Conservation (phyloP, 768 basidiomycete species). For the Glaciozyma antarctica region DNA sequence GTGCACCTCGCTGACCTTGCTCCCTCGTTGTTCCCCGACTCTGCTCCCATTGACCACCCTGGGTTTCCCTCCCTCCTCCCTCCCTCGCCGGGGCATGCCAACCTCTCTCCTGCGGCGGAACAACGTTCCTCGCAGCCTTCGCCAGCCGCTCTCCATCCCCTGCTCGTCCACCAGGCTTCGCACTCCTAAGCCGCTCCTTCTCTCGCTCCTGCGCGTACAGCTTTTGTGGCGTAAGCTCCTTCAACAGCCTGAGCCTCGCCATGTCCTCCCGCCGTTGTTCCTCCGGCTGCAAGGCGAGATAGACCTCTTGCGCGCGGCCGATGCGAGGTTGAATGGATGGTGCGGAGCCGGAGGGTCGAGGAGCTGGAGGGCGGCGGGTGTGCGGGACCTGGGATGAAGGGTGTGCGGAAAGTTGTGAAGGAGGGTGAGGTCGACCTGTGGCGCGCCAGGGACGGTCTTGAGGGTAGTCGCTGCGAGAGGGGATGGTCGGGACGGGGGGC, state of each 20-base stretch:
- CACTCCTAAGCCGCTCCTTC: background rate
- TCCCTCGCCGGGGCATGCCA: background rate
- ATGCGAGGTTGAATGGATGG: background rate
- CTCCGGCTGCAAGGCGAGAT: background rate
- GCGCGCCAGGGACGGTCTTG: too few relatives aligned
- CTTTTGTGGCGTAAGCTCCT: background rate
- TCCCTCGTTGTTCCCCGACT: background rate
- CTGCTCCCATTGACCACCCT: background rate
- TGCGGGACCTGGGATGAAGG: too few relatives aligned
- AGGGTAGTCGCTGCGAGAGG: too few relatives aligned
- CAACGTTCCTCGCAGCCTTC: background rate
- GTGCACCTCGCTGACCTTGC: background rate
- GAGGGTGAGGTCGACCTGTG: too few relatives aligned
- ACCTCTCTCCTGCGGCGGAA: background rate
- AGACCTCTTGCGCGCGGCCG: background rate
- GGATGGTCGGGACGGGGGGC: too few relatives aligned
- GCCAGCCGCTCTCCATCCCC: background rate
- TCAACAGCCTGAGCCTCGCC: background rate
- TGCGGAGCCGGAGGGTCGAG: too few relatives aligned
- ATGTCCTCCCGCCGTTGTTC: background rate
- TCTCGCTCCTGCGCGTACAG: conserved; percentile 3
- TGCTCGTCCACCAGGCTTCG: background rate
- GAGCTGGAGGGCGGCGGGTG: too few relatives aligned
- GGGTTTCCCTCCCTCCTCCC: background rate
- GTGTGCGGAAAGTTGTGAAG: too few relatives aligned